These are phyloP conservation scores for Chlorella sp. DNA, from an alignment of 139 green algal genomes.

Conservation along the genomic window DNA sequence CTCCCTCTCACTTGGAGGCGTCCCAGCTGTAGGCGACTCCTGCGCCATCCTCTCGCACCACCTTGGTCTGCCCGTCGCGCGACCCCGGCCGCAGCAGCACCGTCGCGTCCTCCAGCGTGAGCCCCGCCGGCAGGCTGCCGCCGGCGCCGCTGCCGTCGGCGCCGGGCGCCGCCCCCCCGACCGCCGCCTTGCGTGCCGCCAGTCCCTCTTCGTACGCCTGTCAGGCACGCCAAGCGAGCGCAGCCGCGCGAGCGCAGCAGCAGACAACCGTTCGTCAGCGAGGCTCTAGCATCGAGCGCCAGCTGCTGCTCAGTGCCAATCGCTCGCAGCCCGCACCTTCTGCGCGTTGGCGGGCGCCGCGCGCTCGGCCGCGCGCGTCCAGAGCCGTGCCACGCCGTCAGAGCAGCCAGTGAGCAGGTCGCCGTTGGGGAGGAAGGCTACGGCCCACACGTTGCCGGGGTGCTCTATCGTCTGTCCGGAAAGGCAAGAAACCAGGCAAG, in stretches of 20 bases:
- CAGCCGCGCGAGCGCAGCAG: no score
- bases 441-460: constrained; percentile 88
- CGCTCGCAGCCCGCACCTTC: constrained; percentile 20
- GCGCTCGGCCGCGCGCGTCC: constrained; percentile 44
- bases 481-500: no score
- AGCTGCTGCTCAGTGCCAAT: neutral
- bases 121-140: constrained; percentile 47
- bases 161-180: constrained; percentile 13
- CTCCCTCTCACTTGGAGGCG: constrained; percentile 40
- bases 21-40: constrained; percentile 86
- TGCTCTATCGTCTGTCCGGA: constrained; percentile 69
- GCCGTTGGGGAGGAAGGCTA: constrained; percentile 73
- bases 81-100: constrained; percentile 54
- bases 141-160: constrained; percentile 12
- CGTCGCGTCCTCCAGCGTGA: constrained; percentile 65
- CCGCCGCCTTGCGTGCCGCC: constrained; percentile 9
- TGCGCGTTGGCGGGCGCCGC: constrained; percentile 40
- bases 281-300: neutral
- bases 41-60: constrained; percentile 71
- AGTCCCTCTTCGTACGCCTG: constrained; percentile 34
- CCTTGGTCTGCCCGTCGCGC: constrained; percentile 64
- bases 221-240: no score
- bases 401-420: constrained; percentile 86
- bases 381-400: constrained; percentile 83
- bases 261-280: no score